Percentiles rank a stretch among this genome's conserved stretches.
phyloP scores from a whole-genome alignment of 306 rosid genomes.

The Cicer yamashitae region DNA sequence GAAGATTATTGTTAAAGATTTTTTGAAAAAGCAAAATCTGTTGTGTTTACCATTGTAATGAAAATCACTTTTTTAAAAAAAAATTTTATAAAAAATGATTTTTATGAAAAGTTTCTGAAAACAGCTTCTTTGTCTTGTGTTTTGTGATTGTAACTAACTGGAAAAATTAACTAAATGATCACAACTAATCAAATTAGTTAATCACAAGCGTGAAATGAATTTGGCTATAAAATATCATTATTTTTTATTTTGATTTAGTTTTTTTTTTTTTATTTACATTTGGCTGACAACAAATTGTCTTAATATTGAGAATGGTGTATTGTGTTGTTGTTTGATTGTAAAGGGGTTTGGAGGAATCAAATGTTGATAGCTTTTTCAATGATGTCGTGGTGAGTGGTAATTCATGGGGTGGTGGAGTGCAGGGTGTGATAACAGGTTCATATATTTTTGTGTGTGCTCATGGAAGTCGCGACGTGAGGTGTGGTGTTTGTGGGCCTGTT shows the following conservation, averaged over 20 bases:
- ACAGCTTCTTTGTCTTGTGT: no score
- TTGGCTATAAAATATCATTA: background rate
- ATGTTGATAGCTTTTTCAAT: constrained; percentile 72
- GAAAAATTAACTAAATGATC: constrained; percentile 7
- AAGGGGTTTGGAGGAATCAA: constrained; percentile 77
- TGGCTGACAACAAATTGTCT: background rate
- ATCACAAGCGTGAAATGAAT: background rate
- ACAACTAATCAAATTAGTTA: background rate
- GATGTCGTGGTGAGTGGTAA: constrained; percentile 82
- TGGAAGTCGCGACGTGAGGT: constrained; percentile 87
- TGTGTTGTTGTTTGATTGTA: constrained; percentile 33
- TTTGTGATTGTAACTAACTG: no score
- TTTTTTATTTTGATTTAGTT: background rate
- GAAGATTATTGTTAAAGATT: no score
- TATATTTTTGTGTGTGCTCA: constrained; percentile 90
- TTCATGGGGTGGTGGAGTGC: constrained; percentile 68
- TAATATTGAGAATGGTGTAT: background rate
- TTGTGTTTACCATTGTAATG: no score
- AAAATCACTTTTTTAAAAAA: no score
- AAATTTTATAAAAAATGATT: no score
- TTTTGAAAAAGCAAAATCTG: no score
- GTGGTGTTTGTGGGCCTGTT: constrained; percentile 95
- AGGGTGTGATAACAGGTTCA: constrained; percentile 64
- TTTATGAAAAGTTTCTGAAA: no score
- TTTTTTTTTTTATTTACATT: background rate